These are phyloP conservation scores for Spathaspora girioi DNA, from an alignment of 805 yeast species.

Conservation along the genomic window DNA sequence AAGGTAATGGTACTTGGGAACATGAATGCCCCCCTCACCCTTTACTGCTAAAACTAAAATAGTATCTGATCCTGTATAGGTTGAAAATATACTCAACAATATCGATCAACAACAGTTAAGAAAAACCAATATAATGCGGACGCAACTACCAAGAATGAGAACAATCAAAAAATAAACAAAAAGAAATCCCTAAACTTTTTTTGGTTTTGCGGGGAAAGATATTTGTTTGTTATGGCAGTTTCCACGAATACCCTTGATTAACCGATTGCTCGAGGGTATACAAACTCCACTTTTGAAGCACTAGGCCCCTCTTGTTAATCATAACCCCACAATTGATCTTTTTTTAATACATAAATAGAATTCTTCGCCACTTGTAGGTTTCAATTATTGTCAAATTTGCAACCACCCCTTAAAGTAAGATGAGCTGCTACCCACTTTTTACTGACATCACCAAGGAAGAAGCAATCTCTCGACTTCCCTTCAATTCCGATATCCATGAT, in stretches of 20 bases:
- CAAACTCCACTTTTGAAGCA: not conserved
- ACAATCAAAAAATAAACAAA: not conserved
- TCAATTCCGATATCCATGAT: constrained; percentile 10
- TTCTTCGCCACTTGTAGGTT: not conserved
- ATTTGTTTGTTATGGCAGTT: not conserved
- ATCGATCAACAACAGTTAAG: not conserved
- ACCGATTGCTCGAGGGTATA: not conserved
- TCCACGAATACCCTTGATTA: not conserved
- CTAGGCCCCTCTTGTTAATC: not conserved
- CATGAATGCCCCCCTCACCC: not conserved
- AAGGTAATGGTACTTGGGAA: not conserved
- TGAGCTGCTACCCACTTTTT: not conserved
- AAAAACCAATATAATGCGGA: not conserved
- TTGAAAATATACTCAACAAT: too few relatives aligned
- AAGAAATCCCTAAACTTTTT: not conserved
- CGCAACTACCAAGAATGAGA: not conserved
- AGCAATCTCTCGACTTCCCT: constrained; percentile 9
- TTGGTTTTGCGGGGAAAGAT: not conserved
- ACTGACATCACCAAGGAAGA: not conserved
- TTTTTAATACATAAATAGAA: not conserved
- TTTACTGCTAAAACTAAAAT: not conserved
- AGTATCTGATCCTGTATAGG: not conserved
- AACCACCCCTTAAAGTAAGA: not conserved
- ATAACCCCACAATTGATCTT: not conserved
- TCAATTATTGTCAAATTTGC: not conserved